Evolutionary conservation across 495 filamentous ascomycete genomes (phyloP).

Genomic region (Elaphomyces granulatus): DNA sequence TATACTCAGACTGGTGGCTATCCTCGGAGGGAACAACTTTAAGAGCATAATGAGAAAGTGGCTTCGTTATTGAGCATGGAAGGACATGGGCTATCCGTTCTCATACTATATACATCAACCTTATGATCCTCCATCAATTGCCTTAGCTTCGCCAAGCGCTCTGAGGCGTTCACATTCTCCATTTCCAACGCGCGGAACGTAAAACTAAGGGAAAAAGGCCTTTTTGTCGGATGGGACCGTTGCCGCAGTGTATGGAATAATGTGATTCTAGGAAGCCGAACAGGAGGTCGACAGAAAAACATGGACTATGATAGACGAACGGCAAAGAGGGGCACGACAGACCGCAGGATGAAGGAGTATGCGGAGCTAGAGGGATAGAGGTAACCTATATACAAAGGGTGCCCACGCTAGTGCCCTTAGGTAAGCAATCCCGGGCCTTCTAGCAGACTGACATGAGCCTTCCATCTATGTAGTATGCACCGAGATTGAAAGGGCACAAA

Average conservation of each 20-base stretch:
- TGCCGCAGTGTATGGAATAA: conserved; percentile 23
- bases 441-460: too few relatives aligned
- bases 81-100: conserved; percentile 5
- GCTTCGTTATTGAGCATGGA: background rate
- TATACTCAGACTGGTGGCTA: conserved; percentile 95
- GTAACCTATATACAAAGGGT: conserved; percentile 1
- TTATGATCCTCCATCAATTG: conserved; percentile 77
- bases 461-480: too few relatives aligned
- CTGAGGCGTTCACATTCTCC: conserved; percentile 70
- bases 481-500: too few relatives aligned
- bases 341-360: too few relatives aligned
- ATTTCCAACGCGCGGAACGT: conserved; percentile 43
- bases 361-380: background rate
- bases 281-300: conserved; percentile 24
- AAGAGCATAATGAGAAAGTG: conserved; percentile 9
- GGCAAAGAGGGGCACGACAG: conserved; percentile 1
- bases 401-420: conserved; percentile 1
- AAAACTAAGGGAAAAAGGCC: conserved; percentile 13
- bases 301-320: conserved; percentile 16
- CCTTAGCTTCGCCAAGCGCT: conserved; percentile 61
- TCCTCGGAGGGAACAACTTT: conserved; percentile 95
- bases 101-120: conserved; percentile 87
- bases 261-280: conserved; percentile 23
- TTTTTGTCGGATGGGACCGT: conserved; percentile 2
- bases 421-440: too few relatives aligned